Conservation (phyloP, 768 basidiomycete genomes). For the Kwoniella sp. region DNA sequence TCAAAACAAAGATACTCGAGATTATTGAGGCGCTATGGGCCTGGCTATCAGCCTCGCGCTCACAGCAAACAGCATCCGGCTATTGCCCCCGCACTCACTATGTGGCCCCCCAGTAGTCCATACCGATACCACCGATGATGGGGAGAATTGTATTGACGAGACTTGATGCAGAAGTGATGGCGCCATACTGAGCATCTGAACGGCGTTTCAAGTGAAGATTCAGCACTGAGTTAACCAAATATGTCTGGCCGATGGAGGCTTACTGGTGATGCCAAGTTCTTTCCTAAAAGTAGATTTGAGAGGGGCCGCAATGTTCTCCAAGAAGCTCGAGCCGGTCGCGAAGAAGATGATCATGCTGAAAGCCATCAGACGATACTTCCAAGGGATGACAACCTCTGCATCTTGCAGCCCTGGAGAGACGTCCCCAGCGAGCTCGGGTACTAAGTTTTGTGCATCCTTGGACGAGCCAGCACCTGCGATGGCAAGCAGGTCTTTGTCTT, state of each 20-base stretch:
- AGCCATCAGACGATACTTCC: slow-evolving; percentile 33
- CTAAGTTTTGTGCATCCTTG: neutral
- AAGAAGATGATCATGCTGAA: slow-evolving; percentile 48
- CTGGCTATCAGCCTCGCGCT: too few relatives aligned
- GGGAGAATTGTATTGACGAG: slow-evolving; percentile 54
- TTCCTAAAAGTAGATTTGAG: slow-evolving; percentile 41
- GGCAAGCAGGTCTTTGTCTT: neutral
- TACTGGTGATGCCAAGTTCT: slow-evolving; percentile 41
- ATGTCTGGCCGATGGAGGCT: slow-evolving; percentile 10
- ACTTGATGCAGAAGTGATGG: slow-evolving; percentile 46
- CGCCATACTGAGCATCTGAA: slow-evolving; percentile 50
- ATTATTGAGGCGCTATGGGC: slow-evolving; percentile 39
- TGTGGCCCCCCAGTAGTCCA: slow-evolving; percentile 54
- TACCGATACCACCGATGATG: slow-evolving; percentile 52
- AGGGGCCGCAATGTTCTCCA: slow-evolving; percentile 29
- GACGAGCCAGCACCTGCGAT: neutral
- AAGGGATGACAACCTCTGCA: slow-evolving; percentile 24
- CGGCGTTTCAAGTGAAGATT: neutral
- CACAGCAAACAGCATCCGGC: too few relatives aligned
- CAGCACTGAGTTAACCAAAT: neutral
- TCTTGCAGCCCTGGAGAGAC: neutral
- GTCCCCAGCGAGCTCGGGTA: neutral
- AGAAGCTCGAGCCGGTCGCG: slow-evolving; percentile 37
- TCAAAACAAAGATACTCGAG: slow-evolving; percentile 43
- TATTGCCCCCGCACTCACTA: too few relatives aligned